These are phyloP conservation scores for Arthrobotrys pseudoclavata DNA, from an alignment of 2,329 filamentous ascomycete species.

Conservation along the genomic window DNA sequence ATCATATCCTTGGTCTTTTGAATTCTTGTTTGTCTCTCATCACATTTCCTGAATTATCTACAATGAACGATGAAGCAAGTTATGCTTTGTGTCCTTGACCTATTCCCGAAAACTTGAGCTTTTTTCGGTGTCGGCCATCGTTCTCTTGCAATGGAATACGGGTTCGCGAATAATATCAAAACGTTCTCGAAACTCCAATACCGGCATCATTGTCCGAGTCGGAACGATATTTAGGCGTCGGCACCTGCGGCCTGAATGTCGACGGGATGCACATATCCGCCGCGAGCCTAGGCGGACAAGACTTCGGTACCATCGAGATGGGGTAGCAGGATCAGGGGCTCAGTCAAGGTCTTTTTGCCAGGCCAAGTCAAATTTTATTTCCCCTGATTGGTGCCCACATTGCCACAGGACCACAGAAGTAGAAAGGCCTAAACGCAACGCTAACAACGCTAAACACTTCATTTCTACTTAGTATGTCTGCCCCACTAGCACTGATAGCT, in stretches of 20 bases:
- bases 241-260: constrained; percentile 24
- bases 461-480: constrained; percentile 16
- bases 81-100: not conserved
- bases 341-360: constrained; percentile 3
- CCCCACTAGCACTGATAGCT: constrained; percentile 29
- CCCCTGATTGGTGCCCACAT: constrained; percentile 55
- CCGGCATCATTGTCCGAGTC: not conserved
- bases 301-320: constrained; percentile 35
- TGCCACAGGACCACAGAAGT: constrained; percentile 36
- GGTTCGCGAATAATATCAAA: not conserved
- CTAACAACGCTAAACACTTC: constrained; percentile 47
- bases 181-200: constrained; percentile 9
- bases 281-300: constrained; percentile 24
- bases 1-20: constrained; percentile 14
- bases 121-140: not conserved
- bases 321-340: constrained; percentile 47
- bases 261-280: constrained; percentile 21
- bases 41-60: constrained; percentile 16
- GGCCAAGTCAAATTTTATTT: constrained; percentile 21
- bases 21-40: constrained; percentile 11
- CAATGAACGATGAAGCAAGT: constrained; percentile 4
- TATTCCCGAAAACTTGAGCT: not conserved
- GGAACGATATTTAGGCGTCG: constrained; percentile 35
- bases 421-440: constrained; percentile 47
- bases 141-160: not conserved